Evolutionary conservation across 179 eudicot species (phyloP).

Genomic region (Corrigiola litoralis): DNA sequence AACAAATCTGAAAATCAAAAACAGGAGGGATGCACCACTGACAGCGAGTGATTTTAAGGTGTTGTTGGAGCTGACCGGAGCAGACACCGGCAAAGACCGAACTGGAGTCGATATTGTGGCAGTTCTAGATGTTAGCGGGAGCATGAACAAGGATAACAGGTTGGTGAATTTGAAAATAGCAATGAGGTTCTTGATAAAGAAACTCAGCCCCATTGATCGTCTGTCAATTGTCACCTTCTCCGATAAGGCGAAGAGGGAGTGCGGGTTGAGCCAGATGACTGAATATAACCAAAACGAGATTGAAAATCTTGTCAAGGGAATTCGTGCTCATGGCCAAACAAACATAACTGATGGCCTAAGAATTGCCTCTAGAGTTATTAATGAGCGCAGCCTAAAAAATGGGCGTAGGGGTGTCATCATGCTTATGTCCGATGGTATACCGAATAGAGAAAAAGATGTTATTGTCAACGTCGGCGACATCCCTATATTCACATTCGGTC

Average conservation of each 20-base stretch:
- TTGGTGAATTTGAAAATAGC: slow-evolving; percentile 9
- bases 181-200: background rate
- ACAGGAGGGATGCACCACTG: background rate
- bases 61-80: background rate
- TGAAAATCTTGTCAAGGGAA: background rate
- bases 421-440: slow-evolving; percentile 17
- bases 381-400: background rate
- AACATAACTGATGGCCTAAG: slow-evolving; percentile 7
- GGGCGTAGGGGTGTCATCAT: slow-evolving; percentile 9
- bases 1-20: background rate
- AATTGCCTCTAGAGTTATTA: slow-evolving; percentile 2
- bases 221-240: slow-evolving; percentile 8
- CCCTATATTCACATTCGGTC: slow-evolving; percentile 12
- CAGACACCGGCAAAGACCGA: background rate
- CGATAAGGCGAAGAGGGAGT: background rate
- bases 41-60: background rate
- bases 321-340: background rate
- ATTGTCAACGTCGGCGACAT: background rate
- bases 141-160: background rate
- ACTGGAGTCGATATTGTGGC: slow-evolving; percentile 12
- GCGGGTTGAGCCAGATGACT: slow-evolving; percentile 1
- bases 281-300: background rate
- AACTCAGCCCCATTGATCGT: slow-evolving; percentile 11
- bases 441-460: background rate
- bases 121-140: slow-evolving; percentile 10